Conservation (phyloP, 257 asterid genomes). For the Thymus quinquecostatus region DNA sequence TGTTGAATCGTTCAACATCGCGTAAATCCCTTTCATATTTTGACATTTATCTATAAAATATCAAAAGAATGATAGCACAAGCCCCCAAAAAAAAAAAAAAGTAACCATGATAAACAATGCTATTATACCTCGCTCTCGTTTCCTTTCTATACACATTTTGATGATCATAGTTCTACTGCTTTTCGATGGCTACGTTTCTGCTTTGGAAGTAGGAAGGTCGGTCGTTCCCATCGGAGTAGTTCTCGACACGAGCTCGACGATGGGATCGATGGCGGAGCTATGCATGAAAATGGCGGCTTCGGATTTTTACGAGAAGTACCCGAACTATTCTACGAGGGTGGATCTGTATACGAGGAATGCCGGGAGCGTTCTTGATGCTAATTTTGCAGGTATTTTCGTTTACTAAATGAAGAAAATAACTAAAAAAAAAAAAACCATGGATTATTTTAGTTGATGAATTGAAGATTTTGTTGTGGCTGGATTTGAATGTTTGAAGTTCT, state of each 20-base stretch:
- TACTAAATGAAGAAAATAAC: not conserved
- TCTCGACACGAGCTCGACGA: slow-evolving; percentile 48
- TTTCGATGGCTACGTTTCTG: not conserved
- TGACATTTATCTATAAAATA: slow-evolving; percentile 8
- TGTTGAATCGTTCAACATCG: slow-evolving; percentile 17
- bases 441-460: not conserved
- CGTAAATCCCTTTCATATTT: not conserved
- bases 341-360: slow-evolving; percentile 42
- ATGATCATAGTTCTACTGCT: not conserved
- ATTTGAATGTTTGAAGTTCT: not conserved
- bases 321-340: slow-evolving; percentile 46
- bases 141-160: not conserved
- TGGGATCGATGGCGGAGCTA: slow-evolving; percentile 51
- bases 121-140: not conserved
- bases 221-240: slow-evolving; percentile 47
- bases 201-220: not conserved
- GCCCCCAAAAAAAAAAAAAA: no score
- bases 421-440: no score
- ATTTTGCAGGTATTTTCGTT: slow-evolving; percentile 46
- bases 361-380: slow-evolving; percentile 37
- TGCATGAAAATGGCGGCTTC: slow-evolving; percentile 57
- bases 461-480: not conserved
- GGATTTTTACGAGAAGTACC: slow-evolving; percentile 47
- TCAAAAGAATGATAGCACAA: not conserved
- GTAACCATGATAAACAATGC: slow-evolving; percentile 4